Evolutionary conservation across 225 moss, liverwort and hornwort species (phyloP), one percentile per base, ranked within the genome.

Genomic region (Polytrichum formosum): DNA sequence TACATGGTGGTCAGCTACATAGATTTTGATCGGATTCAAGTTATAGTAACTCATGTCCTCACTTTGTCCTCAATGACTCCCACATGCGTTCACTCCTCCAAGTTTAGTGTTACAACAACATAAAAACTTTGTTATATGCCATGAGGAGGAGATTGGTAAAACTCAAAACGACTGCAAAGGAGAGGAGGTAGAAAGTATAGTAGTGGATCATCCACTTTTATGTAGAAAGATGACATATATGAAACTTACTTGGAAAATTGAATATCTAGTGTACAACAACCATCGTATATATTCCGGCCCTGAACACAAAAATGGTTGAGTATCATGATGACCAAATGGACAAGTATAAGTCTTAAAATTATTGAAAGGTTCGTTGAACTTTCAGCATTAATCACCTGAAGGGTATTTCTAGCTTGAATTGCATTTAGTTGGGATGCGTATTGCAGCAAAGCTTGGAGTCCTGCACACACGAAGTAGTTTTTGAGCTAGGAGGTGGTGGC

Each of bases 241-340:
- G 20, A 1, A 55, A 70, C 82, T 90, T 80, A 98, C 97, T 94
- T 98, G 66, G 94, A 98, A 78, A 92, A 94, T 63, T 98, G 94
- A 75, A 98, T 98, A 67, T 98, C 97, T 75, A 98, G 77, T 28
- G 97, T 94, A 77, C 97, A 98, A 82, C 94, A 98, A 18, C 97
- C 97, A 53, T 98, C 94, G 74, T 94, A 98, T 56, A 98, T 94
- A 25, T 98, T 98, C 66, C 94, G 94, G 6, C 97, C 92, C 94
- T 98, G 79, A 67, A 77, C 56, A 26, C 33, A 70, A 19, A 16
- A 56, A 68, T n/a, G 59, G 53, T 26, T 53, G 19, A 63, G 63
- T 7, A 33, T 33, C 31, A 33, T 33, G 31, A 33, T 7, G 7
- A 33, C 1, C 31, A 33, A 33, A 7, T 33, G 7, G 7, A 33